A percentile compares a stretch with the other conserved stretches of the same genome.
Conservation (phyloP, 441 rosid genomes). For the Brassica hybrid region DNA sequence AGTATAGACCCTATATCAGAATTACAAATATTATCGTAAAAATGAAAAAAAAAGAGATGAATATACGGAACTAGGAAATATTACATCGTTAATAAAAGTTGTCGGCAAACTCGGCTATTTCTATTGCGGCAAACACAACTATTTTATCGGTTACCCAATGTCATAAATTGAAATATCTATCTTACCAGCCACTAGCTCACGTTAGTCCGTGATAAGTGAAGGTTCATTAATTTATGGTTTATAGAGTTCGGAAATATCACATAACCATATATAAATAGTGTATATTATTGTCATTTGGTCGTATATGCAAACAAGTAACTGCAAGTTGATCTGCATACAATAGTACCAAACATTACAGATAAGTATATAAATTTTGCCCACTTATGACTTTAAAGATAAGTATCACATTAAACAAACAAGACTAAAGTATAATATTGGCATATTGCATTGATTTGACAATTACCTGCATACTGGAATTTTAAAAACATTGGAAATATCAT, state of each 20-base stretch:
- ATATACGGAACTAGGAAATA: too few relatives aligned
- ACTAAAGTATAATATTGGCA: background rate
- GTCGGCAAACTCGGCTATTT: too few relatives aligned
- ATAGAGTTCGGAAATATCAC: background rate
- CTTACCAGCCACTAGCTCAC: background rate
- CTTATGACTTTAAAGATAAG: slow-evolving; percentile 27
- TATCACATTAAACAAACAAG: background rate
- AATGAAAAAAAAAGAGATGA: too few relatives aligned
- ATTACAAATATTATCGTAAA: too few relatives aligned
- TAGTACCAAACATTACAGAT: slow-evolving; percentile 3
- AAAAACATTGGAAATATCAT: too few relatives aligned
- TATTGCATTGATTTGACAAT: slow-evolving; percentile 29
- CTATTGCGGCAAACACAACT: too few relatives aligned
- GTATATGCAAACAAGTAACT: background rate
- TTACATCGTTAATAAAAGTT: too few relatives aligned
- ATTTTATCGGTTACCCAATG: too few relatives aligned
- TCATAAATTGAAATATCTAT: too few relatives aligned
- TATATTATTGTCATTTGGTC: background rate
- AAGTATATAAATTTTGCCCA: background rate
- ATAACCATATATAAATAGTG: background rate
- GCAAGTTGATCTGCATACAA: slow-evolving; percentile 24
- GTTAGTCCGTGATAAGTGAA: background rate
- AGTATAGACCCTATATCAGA: too few relatives aligned
- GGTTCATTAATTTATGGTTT: background rate
- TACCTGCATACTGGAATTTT: too few relatives aligned